phyloP scores from a whole-genome alignment of 371 early-diverging fungal genomes.

The Conidiobolus coronatus region DNA sequence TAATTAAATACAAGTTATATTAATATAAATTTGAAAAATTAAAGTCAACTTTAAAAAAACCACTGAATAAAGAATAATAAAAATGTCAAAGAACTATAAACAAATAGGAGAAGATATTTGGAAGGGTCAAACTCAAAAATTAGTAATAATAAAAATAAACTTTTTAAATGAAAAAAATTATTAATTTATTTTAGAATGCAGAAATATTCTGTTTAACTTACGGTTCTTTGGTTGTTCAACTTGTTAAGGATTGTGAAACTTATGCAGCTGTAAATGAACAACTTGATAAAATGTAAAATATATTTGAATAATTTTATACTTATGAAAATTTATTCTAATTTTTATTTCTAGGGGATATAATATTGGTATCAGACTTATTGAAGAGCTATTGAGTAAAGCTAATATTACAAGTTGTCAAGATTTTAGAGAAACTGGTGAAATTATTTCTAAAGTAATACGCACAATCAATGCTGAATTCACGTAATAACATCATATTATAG shows the following conservation, averaged over 20 bases:
- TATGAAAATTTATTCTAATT: too few species aligned
- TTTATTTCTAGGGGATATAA: constrained; percentile 66
- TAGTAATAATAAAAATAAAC: constrained; percentile 28
- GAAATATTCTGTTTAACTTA: constrained; percentile 96
- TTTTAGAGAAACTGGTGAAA: constrained; percentile 80
- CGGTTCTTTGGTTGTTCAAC: constrained; percentile 86
- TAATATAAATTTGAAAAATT: too few species aligned
- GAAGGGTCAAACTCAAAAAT: constrained; percentile 82
- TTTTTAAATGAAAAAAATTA: neutral
- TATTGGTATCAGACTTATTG: constrained; percentile 85
- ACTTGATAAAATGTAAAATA: constrained; percentile 76
- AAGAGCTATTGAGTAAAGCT: constrained; percentile 83
- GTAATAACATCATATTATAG: constrained; percentile 9
- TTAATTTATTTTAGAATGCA: constrained; percentile 28
- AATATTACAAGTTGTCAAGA: constrained; percentile 61
- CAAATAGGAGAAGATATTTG: constrained; percentile 79
- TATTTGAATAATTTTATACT: neutral
- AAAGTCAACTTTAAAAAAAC: too few species aligned
- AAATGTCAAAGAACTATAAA: constrained; percentile 14
- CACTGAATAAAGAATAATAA: too few species aligned
- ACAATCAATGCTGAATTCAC: neutral
- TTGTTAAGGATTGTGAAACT: constrained; percentile 86
- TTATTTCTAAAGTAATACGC: constrained; percentile 49
- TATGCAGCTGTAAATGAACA: constrained; percentile 81
- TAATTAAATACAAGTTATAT: too few species aligned